These are phyloP conservation scores for Paramecium pentaurelia DNA, from an alignment of 73 alveolate species.

Conservation along the genomic window DNA sequence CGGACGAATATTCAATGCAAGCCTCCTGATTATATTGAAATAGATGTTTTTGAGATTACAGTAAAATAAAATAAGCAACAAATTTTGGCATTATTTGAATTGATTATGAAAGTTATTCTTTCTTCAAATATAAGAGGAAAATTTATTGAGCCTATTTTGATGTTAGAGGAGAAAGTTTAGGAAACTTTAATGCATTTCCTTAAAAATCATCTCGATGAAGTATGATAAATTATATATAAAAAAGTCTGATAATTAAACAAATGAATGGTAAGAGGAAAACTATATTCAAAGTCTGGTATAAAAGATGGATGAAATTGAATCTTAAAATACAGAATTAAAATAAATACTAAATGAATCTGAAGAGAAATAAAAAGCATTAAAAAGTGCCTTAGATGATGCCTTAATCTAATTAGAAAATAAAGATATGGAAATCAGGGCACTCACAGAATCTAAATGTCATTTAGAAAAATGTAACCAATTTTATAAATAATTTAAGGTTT, in stretches of 20 bases:
- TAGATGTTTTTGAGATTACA: not conserved
- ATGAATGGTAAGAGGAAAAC: conserved; percentile 25
- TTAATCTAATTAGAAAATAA: not conserved
- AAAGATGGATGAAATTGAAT: conserved; percentile 15
- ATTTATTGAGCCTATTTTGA: conserved; percentile 25
- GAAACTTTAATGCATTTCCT: conserved; percentile 46
- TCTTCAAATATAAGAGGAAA: not conserved
- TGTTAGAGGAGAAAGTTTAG: conserved; percentile 15
- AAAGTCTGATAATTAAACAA: not conserved
- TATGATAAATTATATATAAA: not conserved
- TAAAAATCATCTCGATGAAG: conserved; percentile 33
- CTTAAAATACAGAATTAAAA: not conserved
- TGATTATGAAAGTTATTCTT: not conserved
- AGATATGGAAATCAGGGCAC: not conserved
- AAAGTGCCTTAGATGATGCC: not conserved
- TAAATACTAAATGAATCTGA: not conserved
- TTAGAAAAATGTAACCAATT: not conserved
- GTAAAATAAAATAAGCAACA: not conserved
- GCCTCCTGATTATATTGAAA: not conserved
- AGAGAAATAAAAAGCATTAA: not conserved
- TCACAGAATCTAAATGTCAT: not conserved
- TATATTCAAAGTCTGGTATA: not conserved
- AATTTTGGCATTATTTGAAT: conserved; percentile 21
- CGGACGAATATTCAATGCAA: not conserved
- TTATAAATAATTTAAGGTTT: not conserved